Conservation (phyloP, 306 rosid genomes). For the Ormosia semicastrata region DNA sequence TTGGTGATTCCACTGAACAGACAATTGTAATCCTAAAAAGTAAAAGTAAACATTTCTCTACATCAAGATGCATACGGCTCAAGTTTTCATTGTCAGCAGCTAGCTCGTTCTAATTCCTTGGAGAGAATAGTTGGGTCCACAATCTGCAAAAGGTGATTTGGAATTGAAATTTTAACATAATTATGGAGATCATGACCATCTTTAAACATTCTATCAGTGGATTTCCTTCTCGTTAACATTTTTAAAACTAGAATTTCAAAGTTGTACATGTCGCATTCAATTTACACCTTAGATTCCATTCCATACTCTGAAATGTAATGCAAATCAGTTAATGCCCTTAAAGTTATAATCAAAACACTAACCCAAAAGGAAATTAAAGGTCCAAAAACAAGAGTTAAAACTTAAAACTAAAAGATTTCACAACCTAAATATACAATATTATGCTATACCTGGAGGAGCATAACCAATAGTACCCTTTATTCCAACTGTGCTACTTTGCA, state of each 20-base stretch:
- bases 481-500: background rate
- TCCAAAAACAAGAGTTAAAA: background rate
- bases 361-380: background rate
- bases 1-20: slow-evolving; percentile 8
- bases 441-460: background rate
- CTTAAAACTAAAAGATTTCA: background rate
- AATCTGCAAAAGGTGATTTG: background rate
- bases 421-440: background rate
- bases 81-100: background rate
- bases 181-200: background rate
- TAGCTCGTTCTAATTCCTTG: background rate
- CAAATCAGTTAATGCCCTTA: too few species aligned
- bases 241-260: slow-evolving; percentile 28
- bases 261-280: slow-evolving; percentile 5
- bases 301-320: background rate
- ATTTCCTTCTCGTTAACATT: slow-evolving; percentile 11
- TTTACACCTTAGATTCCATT: slow-evolving; percentile 7
- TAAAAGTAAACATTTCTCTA: background rate
- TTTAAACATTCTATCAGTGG: slow-evolving; percentile 6
- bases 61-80: background rate
- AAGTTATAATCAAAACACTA: background rate
- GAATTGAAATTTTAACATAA: background rate
- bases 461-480: background rate
- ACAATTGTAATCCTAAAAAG: slow-evolving; percentile 10
- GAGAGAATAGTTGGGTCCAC: background rate